A percentile compares a stretch with the other conserved stretches of the same genome.
These are phyloP conservation scores for Penicillium ucsense DNA, from an alignment of 495 filamentous ascomycete species.

Conservation along the genomic window DNA sequence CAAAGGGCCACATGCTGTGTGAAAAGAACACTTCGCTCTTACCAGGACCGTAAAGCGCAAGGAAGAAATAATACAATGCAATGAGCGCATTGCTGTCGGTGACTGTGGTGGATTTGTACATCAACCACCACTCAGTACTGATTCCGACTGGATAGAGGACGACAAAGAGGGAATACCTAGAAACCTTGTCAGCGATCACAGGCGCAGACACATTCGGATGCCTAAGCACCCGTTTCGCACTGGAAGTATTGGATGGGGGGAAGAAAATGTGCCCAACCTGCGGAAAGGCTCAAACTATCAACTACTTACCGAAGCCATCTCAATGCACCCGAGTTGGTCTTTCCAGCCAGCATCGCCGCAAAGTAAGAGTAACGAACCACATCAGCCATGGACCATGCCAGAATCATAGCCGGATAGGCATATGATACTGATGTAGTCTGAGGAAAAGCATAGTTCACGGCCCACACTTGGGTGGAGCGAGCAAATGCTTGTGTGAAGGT, in stretches of 20 bases:
- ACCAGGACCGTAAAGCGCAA: constrained; percentile 65
- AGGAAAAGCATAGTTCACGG: constrained; percentile 36
- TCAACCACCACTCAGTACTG: constrained; percentile 39
- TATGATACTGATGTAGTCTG: constrained; percentile 16
- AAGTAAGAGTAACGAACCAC: constrained; percentile 45
- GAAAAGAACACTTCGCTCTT: constrained; percentile 18
- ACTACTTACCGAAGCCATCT: constrained; percentile 32
- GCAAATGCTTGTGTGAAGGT: constrained; percentile 45
- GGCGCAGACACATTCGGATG: too few species aligned
- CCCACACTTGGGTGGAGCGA: constrained; percentile 46
- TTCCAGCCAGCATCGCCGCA: constrained; percentile 22
- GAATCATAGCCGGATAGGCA: constrained; percentile 38
- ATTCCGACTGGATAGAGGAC: constrained; percentile 47
- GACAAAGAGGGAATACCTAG: constrained; percentile 43
- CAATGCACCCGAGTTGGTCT: constrained; percentile 22
- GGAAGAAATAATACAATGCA: constrained; percentile 30
- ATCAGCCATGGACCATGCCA: constrained; percentile 45
- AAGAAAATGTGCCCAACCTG: too few species aligned
- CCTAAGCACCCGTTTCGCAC: too few species aligned
- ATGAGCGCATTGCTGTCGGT: constrained; percentile 14
- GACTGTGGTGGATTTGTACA: constrained; percentile 26
- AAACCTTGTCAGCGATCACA: neutral
- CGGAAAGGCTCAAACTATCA: neutral
- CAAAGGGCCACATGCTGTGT: too few species aligned
- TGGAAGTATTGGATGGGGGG: too few species aligned